Percentiles rank a stretch among this genome's conserved stretches.
Evolutionary conservation across 371 early-diverging fungal species (phyloP).

Genomic region (Cokeromyces recurvatus): DNA sequence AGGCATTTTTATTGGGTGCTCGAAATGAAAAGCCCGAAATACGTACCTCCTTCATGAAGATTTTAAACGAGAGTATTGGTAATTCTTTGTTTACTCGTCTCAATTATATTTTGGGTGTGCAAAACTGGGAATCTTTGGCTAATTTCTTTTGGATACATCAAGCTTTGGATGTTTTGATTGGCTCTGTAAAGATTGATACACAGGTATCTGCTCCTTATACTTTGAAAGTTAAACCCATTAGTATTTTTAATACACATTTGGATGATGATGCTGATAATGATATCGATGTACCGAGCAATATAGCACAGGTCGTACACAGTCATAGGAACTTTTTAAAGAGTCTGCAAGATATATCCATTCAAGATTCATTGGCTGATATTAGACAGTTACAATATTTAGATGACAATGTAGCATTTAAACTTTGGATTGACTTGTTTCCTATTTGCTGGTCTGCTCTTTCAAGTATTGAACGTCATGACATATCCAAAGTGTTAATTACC

Average conservation of each 20-base stretch:
- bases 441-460: constrained; percentile 74
- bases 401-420: constrained; percentile 54
- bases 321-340: constrained; percentile 60
- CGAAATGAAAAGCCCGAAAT: constrained; percentile 71
- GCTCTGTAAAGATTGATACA: constrained; percentile 49
- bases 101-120: constrained; percentile 86
- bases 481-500: constrained; percentile 74
- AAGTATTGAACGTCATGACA: constrained; percentile 75
- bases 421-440: constrained; percentile 92
- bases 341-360: constrained; percentile 49
- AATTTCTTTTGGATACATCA: constrained; percentile 90
- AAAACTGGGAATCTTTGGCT: constrained; percentile 93
- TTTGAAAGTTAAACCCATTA: constrained; percentile 50
- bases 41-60: constrained; percentile 73
- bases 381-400: constrained; percentile 75
- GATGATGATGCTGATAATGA: constrained; percentile 6
- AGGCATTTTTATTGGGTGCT: constrained; percentile 90
- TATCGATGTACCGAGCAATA: constrained; percentile 29
- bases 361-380: constrained; percentile 50
- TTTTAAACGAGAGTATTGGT: constrained; percentile 79
- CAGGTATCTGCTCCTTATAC: constrained; percentile 41
- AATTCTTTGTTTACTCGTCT: constrained; percentile 66
- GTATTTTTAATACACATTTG: constrained; percentile 23
- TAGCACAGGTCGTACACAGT: constrained; percentile 34
- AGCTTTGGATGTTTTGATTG: constrained; percentile 81